Percentiles rank a stretch among this genome's conserved stretches.
These are phyloP conservation scores for Auxenochlorella protothecoides DNA, from an alignment of 139 green algal species.

Conservation along the genomic window DNA sequence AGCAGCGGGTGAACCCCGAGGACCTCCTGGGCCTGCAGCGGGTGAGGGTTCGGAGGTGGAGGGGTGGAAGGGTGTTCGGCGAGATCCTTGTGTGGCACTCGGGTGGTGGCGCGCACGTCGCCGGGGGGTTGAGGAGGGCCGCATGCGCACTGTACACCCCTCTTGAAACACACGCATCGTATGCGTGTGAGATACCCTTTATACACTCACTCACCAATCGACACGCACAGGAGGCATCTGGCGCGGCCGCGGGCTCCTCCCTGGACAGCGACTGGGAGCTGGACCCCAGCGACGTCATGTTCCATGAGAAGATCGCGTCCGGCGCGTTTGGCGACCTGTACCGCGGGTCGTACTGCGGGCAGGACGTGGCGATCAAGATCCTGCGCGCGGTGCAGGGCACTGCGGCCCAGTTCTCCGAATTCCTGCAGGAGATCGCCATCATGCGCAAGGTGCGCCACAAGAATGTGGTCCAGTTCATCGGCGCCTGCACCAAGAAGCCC, in stretches of 20 bases:
- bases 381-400: constrained; percentile 82
- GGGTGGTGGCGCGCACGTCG: background rate
- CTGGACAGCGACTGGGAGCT: constrained; percentile 91
- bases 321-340: constrained; percentile 95
- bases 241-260: background rate
- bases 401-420: constrained; percentile 41
- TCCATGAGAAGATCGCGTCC: constrained; percentile 76
- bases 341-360: constrained; percentile 86
- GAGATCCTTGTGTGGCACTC: no score
- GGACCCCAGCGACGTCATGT: constrained; percentile 64
- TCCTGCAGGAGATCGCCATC: constrained; percentile 72
- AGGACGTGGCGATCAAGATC: constrained; percentile 98
- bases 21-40: constrained; percentile 20
- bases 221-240: background rate
- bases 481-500: constrained; percentile 88
- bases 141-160: no score
- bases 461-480: constrained; percentile 99
- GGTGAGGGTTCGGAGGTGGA: background rate
- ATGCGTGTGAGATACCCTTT: no score
- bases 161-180: no score
- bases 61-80: background rate
- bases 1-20: constrained; percentile 30
- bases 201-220: background rate
- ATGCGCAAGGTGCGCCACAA: constrained; percentile 92
- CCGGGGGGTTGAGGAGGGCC: no score